Evolutionary conservation across 2,329 filamentous ascomycete species (phyloP).

Genomic region (Alternaria brassicae): DNA sequence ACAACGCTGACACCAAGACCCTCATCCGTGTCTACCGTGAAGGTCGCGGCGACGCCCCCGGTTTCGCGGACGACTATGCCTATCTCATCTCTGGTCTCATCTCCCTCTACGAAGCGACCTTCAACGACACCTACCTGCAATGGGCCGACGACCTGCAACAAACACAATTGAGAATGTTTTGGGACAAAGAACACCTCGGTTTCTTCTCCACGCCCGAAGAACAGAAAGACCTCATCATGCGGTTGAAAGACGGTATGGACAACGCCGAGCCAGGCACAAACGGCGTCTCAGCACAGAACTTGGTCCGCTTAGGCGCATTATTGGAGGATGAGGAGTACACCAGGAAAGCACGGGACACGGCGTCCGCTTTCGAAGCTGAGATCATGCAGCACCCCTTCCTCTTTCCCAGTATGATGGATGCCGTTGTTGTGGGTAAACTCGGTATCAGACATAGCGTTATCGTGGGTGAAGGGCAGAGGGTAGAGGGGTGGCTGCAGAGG

Average conservation of each 20-base stretch:
- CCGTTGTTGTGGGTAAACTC: constrained; percentile 75
- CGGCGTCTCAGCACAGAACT: constrained; percentile 81
- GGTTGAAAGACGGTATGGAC: constrained; percentile 95
- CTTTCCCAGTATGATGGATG: constrained; percentile 80
- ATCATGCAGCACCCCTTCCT: constrained; percentile 92
- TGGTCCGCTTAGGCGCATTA: constrained; percentile 79
- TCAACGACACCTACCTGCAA: constrained; percentile 74
- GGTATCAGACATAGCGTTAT: constrained; percentile 70
- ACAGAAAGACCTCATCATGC: constrained; percentile 75
- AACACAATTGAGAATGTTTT: constrained; percentile 78
- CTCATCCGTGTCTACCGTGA: constrained; percentile 79
- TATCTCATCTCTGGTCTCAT: constrained; percentile 84
- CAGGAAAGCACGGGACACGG: constrained; percentile 72
- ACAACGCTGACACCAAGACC: constrained; percentile 66
- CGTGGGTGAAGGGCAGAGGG: constrained; percentile 55
- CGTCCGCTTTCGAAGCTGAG: constrained; percentile 88
- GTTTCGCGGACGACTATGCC: constrained; percentile 94
- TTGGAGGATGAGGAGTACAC: constrained; percentile 71
- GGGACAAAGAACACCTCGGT: constrained; percentile 67
- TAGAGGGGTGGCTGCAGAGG: constrained; percentile 52
- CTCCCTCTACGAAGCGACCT: constrained; percentile 83
- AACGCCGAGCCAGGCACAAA: constrained; percentile 90
- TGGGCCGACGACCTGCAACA: constrained; percentile 85
- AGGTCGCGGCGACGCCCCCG: constrained; percentile 69
- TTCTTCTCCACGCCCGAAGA: constrained; percentile 75